A percentile compares a stretch with the other conserved stretches of the same genome.
phyloP scores from a whole-genome alignment of 1,139 yeast genomes.

The Geotrichum europaeum region DNA sequence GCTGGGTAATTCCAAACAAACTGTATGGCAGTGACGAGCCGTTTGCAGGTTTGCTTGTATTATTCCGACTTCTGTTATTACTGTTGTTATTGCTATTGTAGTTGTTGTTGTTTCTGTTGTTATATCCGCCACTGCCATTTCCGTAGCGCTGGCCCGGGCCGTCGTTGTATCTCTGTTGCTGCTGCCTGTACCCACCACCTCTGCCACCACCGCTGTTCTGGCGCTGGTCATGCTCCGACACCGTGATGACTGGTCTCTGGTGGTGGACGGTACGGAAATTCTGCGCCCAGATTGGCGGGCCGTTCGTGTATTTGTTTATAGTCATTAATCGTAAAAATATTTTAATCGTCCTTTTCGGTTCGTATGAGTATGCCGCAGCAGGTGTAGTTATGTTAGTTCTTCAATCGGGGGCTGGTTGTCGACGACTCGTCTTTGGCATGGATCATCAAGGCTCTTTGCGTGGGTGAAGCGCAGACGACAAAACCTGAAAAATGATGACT shows the following conservation, averaged over 20 bases:
- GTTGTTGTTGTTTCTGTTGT: background rate
- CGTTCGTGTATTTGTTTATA: background rate
- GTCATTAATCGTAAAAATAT: background rate
- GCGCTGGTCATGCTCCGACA: background rate
- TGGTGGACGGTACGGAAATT: conserved; percentile 2
- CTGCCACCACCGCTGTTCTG: background rate
- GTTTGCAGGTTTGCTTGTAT: background rate
- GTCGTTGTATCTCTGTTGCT: background rate
- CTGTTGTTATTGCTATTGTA: background rate
- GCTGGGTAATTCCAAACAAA: conserved; percentile 48
- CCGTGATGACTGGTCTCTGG: background rate
- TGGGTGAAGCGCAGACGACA: background rate
- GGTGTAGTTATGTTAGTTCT: too few species aligned
- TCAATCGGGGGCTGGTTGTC: background rate
- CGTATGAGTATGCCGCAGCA: background rate
- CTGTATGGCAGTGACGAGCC: conserved; percentile 34
- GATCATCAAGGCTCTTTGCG: background rate
- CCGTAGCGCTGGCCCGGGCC: background rate
- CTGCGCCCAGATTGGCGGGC: conserved; percentile 79
- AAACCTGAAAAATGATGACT: background rate
- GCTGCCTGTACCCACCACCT: background rate
- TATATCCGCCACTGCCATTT: background rate
- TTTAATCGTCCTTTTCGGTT: background rate
- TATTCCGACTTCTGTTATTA: background rate
- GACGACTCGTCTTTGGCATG: background rate